These are phyloP conservation scores for Penicillium sp. DNA, from an alignment of 2,329 filamentous ascomycete species.

Conservation along the genomic window DNA sequence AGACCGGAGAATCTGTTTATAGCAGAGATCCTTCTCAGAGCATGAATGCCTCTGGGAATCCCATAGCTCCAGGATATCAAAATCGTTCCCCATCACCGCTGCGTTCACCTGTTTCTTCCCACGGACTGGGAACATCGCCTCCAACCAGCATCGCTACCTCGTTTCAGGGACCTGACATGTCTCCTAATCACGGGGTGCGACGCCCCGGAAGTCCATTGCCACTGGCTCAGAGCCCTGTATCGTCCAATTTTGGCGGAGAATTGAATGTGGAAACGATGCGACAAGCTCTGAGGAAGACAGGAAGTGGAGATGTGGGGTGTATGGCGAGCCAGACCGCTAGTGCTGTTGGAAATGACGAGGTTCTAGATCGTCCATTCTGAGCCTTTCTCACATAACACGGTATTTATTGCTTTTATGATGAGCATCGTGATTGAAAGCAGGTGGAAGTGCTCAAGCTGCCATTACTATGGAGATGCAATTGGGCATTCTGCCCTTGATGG, in stretches of 20 bases:
- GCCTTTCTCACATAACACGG: not conserved
- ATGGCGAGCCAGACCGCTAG: constrained; percentile 39
- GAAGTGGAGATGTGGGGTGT: constrained; percentile 74
- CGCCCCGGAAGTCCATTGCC: constrained; percentile 66
- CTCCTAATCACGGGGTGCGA: constrained; percentile 60
- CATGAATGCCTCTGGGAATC: constrained; percentile 62
- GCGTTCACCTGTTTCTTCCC: constrained; percentile 76
- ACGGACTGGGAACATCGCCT: constrained; percentile 69
- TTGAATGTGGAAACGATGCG: constrained; percentile 92
- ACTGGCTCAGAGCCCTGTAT: constrained; percentile 58
- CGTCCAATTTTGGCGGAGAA: constrained; percentile 62
- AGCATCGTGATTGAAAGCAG: not conserved
- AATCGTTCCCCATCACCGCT: constrained; percentile 81
- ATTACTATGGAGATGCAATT: not conserved
- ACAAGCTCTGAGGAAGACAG: constrained; percentile 82
- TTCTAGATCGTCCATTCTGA: constrained; percentile 27
- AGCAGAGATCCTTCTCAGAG: constrained; percentile 73
- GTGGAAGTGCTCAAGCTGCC: not conserved
- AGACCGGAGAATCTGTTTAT: constrained; percentile 48
- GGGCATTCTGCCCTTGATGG: not conserved
- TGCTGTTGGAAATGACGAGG: constrained; percentile 39
- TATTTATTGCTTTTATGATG: not conserved
- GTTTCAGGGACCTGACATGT: constrained; percentile 73
- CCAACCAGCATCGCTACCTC: constrained; percentile 77
- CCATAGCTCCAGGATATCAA: constrained; percentile 22